Conservation (phyloP, 2,329 filamentous ascomycete genomes). For the Teratosphaeria viscida region DNA sequence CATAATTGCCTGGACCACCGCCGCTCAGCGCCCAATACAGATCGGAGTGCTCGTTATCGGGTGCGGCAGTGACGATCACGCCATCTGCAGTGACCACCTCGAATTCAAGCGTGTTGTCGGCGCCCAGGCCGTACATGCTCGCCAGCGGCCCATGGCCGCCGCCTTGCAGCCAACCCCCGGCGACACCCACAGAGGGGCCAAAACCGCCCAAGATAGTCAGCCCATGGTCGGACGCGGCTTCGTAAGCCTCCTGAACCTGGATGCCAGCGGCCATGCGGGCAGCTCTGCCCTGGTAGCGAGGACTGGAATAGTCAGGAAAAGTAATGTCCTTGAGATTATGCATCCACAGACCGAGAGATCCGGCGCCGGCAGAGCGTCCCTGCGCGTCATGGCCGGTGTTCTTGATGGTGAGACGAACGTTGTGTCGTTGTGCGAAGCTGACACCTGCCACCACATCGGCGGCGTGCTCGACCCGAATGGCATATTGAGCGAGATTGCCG, state of each 20-base stretch:
- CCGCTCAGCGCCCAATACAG: slow-evolving; percentile 55
- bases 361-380: slow-evolving; percentile 53
- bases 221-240: slow-evolving; percentile 22
- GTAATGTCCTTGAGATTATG: slow-evolving; percentile 42
- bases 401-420: slow-evolving; percentile 40
- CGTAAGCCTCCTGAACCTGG: slow-evolving; percentile 40
- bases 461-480: slow-evolving; percentile 18
- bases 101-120: slow-evolving; percentile 46
- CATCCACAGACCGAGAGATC: slow-evolving; percentile 47
- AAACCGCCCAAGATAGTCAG: slow-evolving; percentile 46
- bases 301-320: slow-evolving; percentile 33
- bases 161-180: slow-evolving; percentile 51
- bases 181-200: slow-evolving; percentile 45
- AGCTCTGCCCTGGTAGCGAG: slow-evolving; percentile 40
- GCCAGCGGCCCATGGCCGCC: slow-evolving; percentile 48
- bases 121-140: slow-evolving; percentile 47
- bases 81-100: slow-evolving; percentile 41
- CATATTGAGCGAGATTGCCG: slow-evolving; percentile 16
- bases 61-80: slow-evolving; percentile 38
- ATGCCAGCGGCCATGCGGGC: slow-evolving; percentile 48
- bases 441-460: slow-evolving; percentile 17
- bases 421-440: slow-evolving; percentile 36
- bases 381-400: slow-evolving; percentile 37
- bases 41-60: slow-evolving; percentile 37
- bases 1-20: slow-evolving; percentile 51